Conservation (phyloP, 2,329 filamentous ascomycete species). For the Nothopassalora personata region DNA sequence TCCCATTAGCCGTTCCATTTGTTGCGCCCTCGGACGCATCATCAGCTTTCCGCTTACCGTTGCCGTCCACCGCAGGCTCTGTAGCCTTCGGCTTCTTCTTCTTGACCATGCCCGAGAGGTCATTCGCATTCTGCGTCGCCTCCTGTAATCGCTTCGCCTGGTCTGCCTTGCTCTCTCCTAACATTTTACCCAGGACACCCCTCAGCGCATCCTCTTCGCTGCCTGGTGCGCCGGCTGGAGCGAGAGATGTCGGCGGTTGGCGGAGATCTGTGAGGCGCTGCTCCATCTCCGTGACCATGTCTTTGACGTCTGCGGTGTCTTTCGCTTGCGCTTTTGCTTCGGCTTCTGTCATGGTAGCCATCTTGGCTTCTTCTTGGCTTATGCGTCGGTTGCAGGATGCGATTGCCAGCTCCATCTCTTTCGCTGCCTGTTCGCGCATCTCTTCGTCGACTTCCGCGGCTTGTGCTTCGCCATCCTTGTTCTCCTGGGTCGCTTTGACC, state of each 20-base stretch:
- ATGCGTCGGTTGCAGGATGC: conserved; percentile 66
- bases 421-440: conserved; percentile 64
- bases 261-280: conserved; percentile 67
- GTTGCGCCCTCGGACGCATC: conserved; percentile 8
- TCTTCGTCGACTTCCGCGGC: conserved; percentile 56
- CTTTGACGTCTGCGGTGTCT: conserved; percentile 67
- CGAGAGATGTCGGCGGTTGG: conserved; percentile 56
- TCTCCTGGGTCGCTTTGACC: conserved; percentile 54
- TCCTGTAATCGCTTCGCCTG: conserved; percentile 63
- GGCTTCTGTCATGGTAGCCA: conserved; percentile 49
- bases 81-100: conserved; percentile 48
- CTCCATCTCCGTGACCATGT: conserved; percentile 74
- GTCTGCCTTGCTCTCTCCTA: conserved; percentile 58
- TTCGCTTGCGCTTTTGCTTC: conserved; percentile 59
- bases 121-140: conserved; percentile 67
- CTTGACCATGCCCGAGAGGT: conserved; percentile 68
- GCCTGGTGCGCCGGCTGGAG: conserved; percentile 45
- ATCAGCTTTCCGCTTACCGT: conserved; percentile 29
- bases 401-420: conserved; percentile 69
- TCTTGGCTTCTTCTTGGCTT: conserved; percentile 61
- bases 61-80: conserved; percentile 17
- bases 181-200: conserved; percentile 58
- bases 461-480: conserved; percentile 35
- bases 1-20: conserved; percentile 15
- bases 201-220: conserved; percentile 42